Evolutionary conservation across 2,329 filamentous ascomycete genomes (phyloP), one percentile per base, ranked within the genome.

Genomic region (Pseudogymnoascus pannorum): DNA sequence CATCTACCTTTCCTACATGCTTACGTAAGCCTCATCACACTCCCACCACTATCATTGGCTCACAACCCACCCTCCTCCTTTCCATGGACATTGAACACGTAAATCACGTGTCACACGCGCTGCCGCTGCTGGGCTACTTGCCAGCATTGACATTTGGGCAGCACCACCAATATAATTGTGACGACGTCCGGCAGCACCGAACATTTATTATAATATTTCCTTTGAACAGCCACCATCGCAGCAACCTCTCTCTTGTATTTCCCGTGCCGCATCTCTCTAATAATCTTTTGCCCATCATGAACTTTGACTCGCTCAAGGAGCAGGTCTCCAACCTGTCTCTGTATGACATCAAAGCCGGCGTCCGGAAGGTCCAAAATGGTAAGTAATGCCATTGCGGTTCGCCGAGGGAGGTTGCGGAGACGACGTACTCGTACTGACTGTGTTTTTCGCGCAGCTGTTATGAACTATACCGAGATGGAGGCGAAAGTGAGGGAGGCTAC

Each of bases 401-500:
- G 57, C 11, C 8, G 33, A 59, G 61, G 26, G 14, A n/a, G 33
- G 26, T 40, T 44, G 18, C 12, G 22, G 60, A 66, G 65, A 64
- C 66, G 64, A n/a, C n/a, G n/a, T n/a, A n/a, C n/a, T 33, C 22
- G 62, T 65, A 63, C 70, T 73, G 58, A 72, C 65, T n/a, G n/a
- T 57, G 29, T 16, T 61, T 33, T 36, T 65, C 63, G 59, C 66
- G 63, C 59, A 90, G 87, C 87, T 65, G 87, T 89, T 63, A 89
- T 90, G 87, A 90, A 90, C 74, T 89, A 88, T 73, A 90, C 87
- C 33, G 87, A 90, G 71, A 88, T 88, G 85, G 86, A 88, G 74
- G 74, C 83, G 62, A 87, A 87, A 77, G 92, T 97, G 67, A 89
- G 94, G 75, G 94, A 99, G 81, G 94, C 94, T 29, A 99, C 94